Conservation (phyloP, 306 rosid genomes). For the Quercus suber region DNA sequence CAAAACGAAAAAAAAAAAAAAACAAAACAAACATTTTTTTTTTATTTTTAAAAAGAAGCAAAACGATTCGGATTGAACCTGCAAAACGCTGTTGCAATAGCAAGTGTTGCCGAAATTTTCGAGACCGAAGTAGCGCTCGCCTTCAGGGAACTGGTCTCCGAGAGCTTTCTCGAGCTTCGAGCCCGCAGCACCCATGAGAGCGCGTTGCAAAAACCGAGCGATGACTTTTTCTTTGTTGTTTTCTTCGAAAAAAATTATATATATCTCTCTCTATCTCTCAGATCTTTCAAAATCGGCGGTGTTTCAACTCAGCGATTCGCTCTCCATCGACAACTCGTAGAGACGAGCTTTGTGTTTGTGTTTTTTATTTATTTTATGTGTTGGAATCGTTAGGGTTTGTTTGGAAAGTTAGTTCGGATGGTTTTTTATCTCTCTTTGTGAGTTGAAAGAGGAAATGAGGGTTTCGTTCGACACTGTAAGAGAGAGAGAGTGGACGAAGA, state of each 20-base stretch:
- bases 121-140: slow-evolving; percentile 96
- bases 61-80: slow-evolving; percentile 44
- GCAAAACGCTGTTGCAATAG: slow-evolving; percentile 98
- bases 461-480: slow-evolving; percentile 24
- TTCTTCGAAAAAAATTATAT: no score
- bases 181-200: slow-evolving; percentile 92
- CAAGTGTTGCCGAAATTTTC: slow-evolving; percentile 99
- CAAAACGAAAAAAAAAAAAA: background rate
- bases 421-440: slow-evolving; percentile 8
- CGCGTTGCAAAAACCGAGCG: slow-evolving; percentile 30
- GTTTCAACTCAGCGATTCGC: slow-evolving; percentile 39
- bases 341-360: background rate
- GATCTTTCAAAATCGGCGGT: slow-evolving; percentile 39
- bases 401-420: slow-evolving; percentile 8
- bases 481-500: slow-evolving; percentile 14
- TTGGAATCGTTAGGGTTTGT: slow-evolving; percentile 40
- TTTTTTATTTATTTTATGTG: background rate
- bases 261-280: slow-evolving; percentile 4
- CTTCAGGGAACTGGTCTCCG: slow-evolving; percentile 98
- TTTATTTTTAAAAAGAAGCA: background rate
- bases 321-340: slow-evolving; percentile 19
- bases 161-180: slow-evolving; percentile 99
- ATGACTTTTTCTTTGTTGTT: background rate
- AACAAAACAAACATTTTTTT: no score
- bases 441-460: slow-evolving; percentile 23